phyloP scores from a whole-genome alignment of 2,329 filamentous ascomycete species.

The Scedosporium minutisporum region DNA sequence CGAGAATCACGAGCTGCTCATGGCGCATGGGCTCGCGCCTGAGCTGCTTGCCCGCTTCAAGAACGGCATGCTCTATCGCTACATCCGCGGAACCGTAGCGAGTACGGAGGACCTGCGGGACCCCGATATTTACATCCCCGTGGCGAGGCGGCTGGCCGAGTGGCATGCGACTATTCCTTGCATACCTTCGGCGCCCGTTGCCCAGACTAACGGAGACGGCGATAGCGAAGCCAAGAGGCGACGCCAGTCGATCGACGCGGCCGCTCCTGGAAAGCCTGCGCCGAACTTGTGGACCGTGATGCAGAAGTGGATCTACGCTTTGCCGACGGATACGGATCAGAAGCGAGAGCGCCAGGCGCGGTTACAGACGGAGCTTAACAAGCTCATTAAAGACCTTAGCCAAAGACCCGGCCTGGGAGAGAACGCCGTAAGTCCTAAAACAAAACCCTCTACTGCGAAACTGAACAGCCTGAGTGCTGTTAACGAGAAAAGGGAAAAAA shows the following conservation, averaged over 20 bases:
- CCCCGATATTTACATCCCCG: conserved; percentile 67
- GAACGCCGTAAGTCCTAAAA: conserved; percentile 51
- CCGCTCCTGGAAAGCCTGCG: conserved; percentile 58
- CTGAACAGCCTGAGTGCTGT: too few species aligned
- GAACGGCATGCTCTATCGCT: conserved; percentile 93
- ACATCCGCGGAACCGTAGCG: conserved; percentile 72
- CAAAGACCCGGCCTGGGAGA: conserved; percentile 66
- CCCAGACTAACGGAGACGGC: conserved; percentile 15
- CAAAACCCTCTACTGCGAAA: too few species aligned
- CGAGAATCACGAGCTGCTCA: conserved; percentile 76
- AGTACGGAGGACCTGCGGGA: conserved; percentile 70
- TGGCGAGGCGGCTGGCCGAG: conserved; percentile 76
- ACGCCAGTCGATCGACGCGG: conserved; percentile 27
- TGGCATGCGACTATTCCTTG: conserved; percentile 76
- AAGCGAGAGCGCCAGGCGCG: conserved; percentile 57
- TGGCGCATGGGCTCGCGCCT: conserved; percentile 73
- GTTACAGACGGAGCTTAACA: conserved; percentile 66
- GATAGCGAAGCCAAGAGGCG: conserved; percentile 24
- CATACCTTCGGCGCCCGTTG: conserved; percentile 26
- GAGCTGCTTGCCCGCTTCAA: conserved; percentile 82
- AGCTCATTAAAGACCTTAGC: conserved; percentile 61
- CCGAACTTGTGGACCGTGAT: conserved; percentile 92
- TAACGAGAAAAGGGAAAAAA: too few species aligned
- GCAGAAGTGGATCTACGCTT: conserved; percentile 86
- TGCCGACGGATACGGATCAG: conserved; percentile 63